Base-by-base conservation (phyloP, 2,329 filamentous ascomycete species). In the Neofusicoccum sp. region DNA sequence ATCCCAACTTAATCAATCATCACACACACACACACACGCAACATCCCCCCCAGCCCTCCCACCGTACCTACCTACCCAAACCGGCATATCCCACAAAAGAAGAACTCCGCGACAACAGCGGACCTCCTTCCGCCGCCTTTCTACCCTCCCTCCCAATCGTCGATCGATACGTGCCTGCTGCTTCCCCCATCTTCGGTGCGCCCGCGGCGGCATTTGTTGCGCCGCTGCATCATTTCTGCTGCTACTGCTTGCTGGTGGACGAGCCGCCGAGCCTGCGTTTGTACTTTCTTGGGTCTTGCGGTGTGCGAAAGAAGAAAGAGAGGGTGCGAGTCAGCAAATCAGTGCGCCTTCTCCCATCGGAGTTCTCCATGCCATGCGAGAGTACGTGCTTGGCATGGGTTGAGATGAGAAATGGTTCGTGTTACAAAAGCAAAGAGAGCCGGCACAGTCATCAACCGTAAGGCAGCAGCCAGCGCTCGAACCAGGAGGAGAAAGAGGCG, bases 261-360 rank as follows among this genome's bases (percentile, higher is more conserved):
- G 20, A 20, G 20, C 20, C 20, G 38, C 58, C 47, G 28, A 44
- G 57, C 8, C 14, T 28, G 7, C 58, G 45, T 24, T 60, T 60
- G 58, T 60, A 54, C 58, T 60, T 60, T 20, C 58, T n/a, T 30
- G 58, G 58, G 30, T 60, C 58, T 60, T 12, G 51, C 38, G 51
- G 51, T 43, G 38, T 9, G 20, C 2, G 26, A 30, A 11, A 9
- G n/a, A 16, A 14, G 14, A 31, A 48, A 16, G 20, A 20, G 20
- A 20, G 20, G 20, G 20, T 20, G 20, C 56, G 40, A 45, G 40
- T 58, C 31, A 58, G 49, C 49, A 16, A 38, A 24, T 24, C 40
- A 24, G 9, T 24, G 30, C 30, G 4, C 24, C 33, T 38, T 38
- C 16, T 11, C 28, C 31, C 36, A 26, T 31, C 20, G 20, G 20